Evolutionary conservation across 2,329 filamentous ascomycete species (phyloP), one percentile per base, ranked within the genome.

Genomic region (Xylariales sp.): DNA sequence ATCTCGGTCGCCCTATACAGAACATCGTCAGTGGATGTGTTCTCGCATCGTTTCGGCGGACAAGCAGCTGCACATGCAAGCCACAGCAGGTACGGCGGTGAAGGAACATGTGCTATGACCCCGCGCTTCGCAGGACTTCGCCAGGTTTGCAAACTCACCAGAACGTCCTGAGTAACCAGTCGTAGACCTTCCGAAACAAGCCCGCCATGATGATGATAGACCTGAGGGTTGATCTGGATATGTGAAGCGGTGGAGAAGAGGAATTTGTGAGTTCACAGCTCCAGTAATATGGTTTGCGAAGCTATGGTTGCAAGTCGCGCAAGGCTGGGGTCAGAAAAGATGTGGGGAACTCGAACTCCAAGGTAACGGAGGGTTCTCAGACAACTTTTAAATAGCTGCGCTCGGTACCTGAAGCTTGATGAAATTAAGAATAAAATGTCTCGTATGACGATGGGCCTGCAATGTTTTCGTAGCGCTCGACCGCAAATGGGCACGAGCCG

Each of bases 131-230:
- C 47, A 43, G n/a, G 24, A n/a, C n/a, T n/a, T 44, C 43, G 38
- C 43, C 40, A 33, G 50, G 44, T 40, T 45, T 45, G 40, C 42
- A 40, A 34, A 76, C 80, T 73, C 60, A 97, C 91, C 93, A 98
- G 70, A 98, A 97, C 59, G 93, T 86, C 74, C 91, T 84, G 71
- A 98, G 73, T 64, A 97, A 76, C 91, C 91, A 97, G 80, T 97
- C 93, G 75, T 97, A 97, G 66, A 98, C 84, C 70, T 83, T 85
- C 62, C 85, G 86, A 68, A 98, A 95, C 64, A 98, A 72, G 56
- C 88, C 86, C 58, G 88, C 86, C 90, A 97, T 97, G 68, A 52
- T 73, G 62, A 15, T 16, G 24, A 35, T 38, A 31, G 29, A 21
- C 32, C 29, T 21, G 12, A 32, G 15, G 21, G 18, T 12, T 25